Conservation (phyloP, 139 green algal species). For the Gonium pectorale region DNA sequence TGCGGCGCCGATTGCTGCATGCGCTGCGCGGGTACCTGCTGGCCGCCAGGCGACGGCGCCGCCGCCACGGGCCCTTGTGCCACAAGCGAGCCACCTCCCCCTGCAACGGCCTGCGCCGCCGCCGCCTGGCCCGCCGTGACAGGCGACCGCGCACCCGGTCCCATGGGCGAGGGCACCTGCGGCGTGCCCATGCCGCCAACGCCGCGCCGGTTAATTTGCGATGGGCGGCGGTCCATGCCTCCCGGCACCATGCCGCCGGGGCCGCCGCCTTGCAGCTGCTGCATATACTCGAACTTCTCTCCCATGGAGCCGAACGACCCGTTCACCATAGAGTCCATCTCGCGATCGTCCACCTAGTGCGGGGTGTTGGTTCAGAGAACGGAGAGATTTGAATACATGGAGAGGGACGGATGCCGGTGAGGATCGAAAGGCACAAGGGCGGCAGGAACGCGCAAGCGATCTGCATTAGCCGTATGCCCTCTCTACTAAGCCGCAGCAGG, state of each 20-base stretch:
- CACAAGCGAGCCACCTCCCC: constrained; percentile 14
- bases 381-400: too few relatives aligned
- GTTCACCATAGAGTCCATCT: constrained; percentile 43
- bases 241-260: neutral
- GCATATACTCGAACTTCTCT: constrained; percentile 55
- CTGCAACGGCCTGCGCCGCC: neutral
- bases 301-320: constrained; percentile 45
- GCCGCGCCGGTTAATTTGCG: constrained; percentile 20
- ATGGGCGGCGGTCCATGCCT: constrained; percentile 31
- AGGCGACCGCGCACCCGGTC: constrained; percentile 1
- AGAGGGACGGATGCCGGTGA: too few relatives aligned
- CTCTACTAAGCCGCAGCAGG: too few relatives aligned
- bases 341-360: constrained; percentile 44
- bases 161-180: constrained; percentile 34
- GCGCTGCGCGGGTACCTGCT: neutral
- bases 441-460: too few relatives aligned
- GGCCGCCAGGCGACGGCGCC: too few relatives aligned
- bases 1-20: neutral
- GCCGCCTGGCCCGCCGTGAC: neutral
- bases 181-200: neutral
- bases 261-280: neutral
- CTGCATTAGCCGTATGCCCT: too few relatives aligned
- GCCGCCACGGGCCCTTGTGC: constrained; percentile 6
- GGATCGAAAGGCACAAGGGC: too few relatives aligned
- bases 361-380: too few relatives aligned